Evolutionary conservation across 257 asterid species (phyloP), one percentile per base, ranked within the genome.

Genomic region (Eucommia ulmoides): DNA sequence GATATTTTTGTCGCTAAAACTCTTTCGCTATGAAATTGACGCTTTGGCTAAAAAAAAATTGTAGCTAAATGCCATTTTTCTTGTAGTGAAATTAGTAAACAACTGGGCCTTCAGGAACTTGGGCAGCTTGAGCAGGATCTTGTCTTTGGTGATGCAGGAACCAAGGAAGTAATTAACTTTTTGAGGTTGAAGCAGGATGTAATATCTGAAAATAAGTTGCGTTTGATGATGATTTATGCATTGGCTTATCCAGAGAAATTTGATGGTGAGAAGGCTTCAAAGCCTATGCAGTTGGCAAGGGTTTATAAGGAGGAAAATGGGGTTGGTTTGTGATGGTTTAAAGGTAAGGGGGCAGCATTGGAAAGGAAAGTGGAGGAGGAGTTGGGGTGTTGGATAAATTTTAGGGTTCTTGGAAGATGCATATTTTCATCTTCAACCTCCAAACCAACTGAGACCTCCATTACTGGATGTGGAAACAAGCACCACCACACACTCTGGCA

Each of bases 81-180:
- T n/a, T n/a, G n/a, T n/a, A 86, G 83, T 77, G 79, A 54, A 73
- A 75, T 75, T 57, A 91, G 85, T 51, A 74, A 74, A 74, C 96
- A 91, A 59, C 63, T 65, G 54, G 85, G 84, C 56, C 89, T 91
- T 45, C 83, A 77, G 74, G 99, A 86, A 62, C 78, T 91, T 73
- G 96, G 99, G 48, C 78, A 91, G 63, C 73, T 91, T 54, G 96
- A 91, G 80, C 99, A 91, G 67, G 89, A 83, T 69, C 86, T 91
- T 68, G 99, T 91, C 53, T 91, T 91, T 54, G 99, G 96, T 65
- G 99, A 86, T 72, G 96, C 93, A 55, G 93, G 89, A 67, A 86
- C 95, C 45, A 91, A 86, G 70, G 99, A 91, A 2, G 64, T 91
- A 48, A 86, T 83, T 35, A 86, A 83, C 65, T 91, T 91, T 69